These are phyloP conservation scores for Eimeria sp. DNA, from an alignment of 169 alveolate genomes.

Conservation along the genomic window DNA sequence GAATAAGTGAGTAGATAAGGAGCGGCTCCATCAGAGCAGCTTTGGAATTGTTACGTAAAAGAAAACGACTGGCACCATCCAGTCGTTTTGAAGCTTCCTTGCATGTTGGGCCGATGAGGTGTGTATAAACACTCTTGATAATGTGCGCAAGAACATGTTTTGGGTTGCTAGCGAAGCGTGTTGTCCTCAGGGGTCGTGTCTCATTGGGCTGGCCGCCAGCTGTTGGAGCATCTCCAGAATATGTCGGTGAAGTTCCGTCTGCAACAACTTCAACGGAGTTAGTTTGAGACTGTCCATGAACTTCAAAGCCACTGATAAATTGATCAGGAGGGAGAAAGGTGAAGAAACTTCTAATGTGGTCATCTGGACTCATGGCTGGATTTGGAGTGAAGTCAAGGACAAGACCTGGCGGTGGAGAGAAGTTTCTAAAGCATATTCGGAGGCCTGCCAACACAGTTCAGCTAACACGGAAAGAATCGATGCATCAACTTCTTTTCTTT, in stretches of 20 bases:
- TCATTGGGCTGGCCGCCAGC: neutral
- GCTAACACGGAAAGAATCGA: neutral
- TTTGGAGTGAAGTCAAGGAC: slow-evolving; percentile 21
- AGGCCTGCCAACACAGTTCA: slow-evolving; percentile 23
- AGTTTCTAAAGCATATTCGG: slow-evolving; percentile 34
- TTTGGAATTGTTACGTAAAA: slow-evolving; percentile 46
- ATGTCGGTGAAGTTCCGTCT: neutral
- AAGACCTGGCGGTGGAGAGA: slow-evolving; percentile 67
- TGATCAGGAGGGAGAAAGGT: neutral
- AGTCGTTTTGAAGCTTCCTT: slow-evolving; percentile 10
- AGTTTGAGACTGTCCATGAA: neutral
- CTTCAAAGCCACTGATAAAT: neutral
- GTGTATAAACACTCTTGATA: neutral
- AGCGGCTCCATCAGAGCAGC: slow-evolving; percentile 52
- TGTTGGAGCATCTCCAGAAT: neutral
- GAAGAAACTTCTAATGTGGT: neutral
- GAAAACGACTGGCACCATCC: slow-evolving; percentile 20
- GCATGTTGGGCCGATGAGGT: slow-evolving; percentile 38
- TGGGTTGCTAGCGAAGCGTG: neutral
- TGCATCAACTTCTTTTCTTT: neutral
- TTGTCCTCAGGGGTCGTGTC: neutral
- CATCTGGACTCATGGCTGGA: slow-evolving; percentile 42
- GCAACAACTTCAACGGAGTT: neutral
- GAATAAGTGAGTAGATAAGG: slow-evolving; percentile 36
- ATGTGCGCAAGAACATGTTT: slow-evolving; percentile 48